phyloP scores from a whole-genome alignment of 2,329 filamentous ascomycete species.

The Zasmidium citrigriseum region DNA sequence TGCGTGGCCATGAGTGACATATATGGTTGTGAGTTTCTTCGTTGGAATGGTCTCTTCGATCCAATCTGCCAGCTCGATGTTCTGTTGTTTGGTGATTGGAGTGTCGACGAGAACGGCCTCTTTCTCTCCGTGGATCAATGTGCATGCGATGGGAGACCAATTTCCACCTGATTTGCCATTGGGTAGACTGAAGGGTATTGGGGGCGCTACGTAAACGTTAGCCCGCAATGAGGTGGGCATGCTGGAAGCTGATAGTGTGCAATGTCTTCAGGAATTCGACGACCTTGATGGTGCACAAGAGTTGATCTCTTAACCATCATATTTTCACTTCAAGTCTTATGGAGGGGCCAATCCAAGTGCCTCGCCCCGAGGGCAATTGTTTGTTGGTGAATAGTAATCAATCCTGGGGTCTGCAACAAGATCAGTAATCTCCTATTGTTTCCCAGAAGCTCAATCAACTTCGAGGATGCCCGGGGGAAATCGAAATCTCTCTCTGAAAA shows the following conservation, averaged over 20 bases:
- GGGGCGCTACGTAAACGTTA: conserved; percentile 7
- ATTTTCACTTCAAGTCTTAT: no score
- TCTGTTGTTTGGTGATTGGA: conserved; percentile 5
- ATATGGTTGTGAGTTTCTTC: conserved; percentile 2
- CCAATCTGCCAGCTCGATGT: conserved; percentile 7
- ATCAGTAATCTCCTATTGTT: neutral
- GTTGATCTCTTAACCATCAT: neutral
- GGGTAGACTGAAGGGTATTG: conserved; percentile 6
- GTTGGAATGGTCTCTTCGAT: conserved; percentile 4
- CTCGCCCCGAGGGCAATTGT: neutral
- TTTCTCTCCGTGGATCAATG: conserved; percentile 7
- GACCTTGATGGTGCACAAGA: neutral
- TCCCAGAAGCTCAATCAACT: no score
- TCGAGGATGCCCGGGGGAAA: no score
- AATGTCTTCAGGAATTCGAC: no score
- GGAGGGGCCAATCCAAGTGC: neutral
- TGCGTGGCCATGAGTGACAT: conserved; percentile 16
- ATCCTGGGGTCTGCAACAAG: no score
- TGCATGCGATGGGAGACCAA: conserved; percentile 11
- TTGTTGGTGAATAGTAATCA: neutral
- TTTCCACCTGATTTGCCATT: conserved; percentile 1
- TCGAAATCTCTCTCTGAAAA: no score
- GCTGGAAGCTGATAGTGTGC: neutral
- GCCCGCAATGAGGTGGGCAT: conserved; percentile 2
- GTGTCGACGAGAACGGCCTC: conserved; percentile 12